A percentile compares a stretch with the other conserved stretches of the same genome.
Evolutionary conservation across 768 basidiomycete genomes (phyloP).

Genomic region (Aureoboletus auriporus): DNA sequence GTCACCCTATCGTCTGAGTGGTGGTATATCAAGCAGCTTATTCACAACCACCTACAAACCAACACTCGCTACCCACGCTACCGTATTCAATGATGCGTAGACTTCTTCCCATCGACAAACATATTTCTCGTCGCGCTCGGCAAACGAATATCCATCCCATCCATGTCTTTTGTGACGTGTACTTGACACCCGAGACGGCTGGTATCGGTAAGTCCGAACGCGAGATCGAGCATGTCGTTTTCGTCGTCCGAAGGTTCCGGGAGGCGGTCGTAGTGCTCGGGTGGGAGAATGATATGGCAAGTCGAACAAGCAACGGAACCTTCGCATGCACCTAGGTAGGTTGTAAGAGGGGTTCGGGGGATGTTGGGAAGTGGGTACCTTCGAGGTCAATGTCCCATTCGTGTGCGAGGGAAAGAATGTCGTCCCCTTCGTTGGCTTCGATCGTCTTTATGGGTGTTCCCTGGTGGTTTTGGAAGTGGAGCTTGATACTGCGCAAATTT

Average conservation of each 20-base stretch:
- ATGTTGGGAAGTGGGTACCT: conserved; percentile 45
- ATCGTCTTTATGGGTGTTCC: conserved; percentile 82
- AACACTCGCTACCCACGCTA: background rate
- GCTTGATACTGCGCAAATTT: conserved; percentile 58
- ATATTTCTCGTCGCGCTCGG: conserved; percentile 95
- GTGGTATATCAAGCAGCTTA: conserved; percentile 15
- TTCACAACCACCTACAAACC: conserved; percentile 13
- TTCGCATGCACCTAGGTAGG: conserved; percentile 84
- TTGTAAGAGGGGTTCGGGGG: background rate
- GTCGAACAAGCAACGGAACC: conserved; percentile 96
- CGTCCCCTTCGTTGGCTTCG: conserved; percentile 92
- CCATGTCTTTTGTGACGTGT: conserved; percentile 71
- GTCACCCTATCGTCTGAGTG: conserved; percentile 4
- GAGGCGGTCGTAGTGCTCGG: conserved; percentile 76
- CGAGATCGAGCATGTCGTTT: conserved; percentile 98
- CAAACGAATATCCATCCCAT: conserved; percentile 80
- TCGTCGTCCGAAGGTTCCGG: conserved; percentile 97
- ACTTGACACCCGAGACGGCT: conserved; percentile 80
- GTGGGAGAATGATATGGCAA: conserved; percentile 76
- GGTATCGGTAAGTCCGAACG: conserved; percentile 94
- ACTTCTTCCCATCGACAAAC: conserved; percentile 83
- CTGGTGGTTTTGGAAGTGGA: conserved; percentile 88
- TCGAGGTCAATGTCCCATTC: conserved; percentile 96
- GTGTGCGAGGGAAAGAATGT: conserved; percentile 85
- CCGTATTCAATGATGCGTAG: conserved; percentile 41